Base-by-base conservation (phyloP, 1,139 yeast genomes). In the Lodderomyces elongisporus region DNA sequence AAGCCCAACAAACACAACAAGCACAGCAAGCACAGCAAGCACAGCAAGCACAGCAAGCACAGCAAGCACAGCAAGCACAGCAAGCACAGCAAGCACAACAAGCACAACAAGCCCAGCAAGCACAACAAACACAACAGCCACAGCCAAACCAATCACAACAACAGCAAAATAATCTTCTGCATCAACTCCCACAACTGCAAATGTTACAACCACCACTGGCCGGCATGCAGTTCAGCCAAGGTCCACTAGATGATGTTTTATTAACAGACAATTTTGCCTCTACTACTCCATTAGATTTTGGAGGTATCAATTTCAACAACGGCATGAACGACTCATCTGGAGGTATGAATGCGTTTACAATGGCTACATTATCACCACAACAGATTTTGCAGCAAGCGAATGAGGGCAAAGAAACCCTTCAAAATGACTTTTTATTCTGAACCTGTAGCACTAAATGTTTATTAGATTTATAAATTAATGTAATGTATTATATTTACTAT, bases 311-410 rank as follows among this genome's bases (percentile, higher is more conserved):
- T 28, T 28, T 28, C 15, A 20, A 21, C n/a, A 14, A 9, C 12
- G 37, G 36, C 6, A 29, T 24, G 30, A 37, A 33, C 27, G 18
- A 35, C 14, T 23, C 31, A 16, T 41, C 34, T 7, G 22, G 9
- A 7, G 22, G 10, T 20, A 7, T 20, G 7, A 20, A 20, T 10
- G 10, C 12, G n/a, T 22, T 15, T 7, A 18, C n/a, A 29, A 29
- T 41, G 32, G 49, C 46, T 25, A 50, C 57, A 4, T 58, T 64
- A 27, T 62, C 70, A 1, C 70, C 70, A 2, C 70, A 62, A 40
- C 70, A 65, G 38, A 52, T 65, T 10, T 51, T 62, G 27, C 68
- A 53, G 45, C 66, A 55, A 41, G 54, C 52, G 37, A 48, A 51
- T 25, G 37, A 37, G 16, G 28, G 34, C 18, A 44, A 42, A 20